phyloP scores from a whole-genome alignment of 768 basidiomycete species.

The Coprinopsis marcescibilis region DNA sequence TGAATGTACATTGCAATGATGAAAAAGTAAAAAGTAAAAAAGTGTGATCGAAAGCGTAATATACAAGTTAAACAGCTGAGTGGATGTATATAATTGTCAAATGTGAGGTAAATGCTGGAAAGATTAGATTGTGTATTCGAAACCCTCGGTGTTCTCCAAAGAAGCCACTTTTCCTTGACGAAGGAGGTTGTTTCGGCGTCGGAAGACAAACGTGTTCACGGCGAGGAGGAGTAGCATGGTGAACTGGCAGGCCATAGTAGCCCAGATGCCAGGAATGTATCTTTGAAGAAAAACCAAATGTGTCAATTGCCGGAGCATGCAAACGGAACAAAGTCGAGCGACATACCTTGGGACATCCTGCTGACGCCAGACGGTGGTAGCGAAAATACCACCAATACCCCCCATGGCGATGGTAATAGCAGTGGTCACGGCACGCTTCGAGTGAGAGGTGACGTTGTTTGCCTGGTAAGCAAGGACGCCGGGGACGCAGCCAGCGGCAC shows the following conservation, averaged over 20 bases:
- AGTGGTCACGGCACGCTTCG: constrained; percentile 34
- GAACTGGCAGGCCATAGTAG: constrained; percentile 30
- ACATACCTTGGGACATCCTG: constrained; percentile 30
- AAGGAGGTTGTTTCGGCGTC: constrained; percentile 23
- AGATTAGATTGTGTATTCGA: constrained; percentile 36
- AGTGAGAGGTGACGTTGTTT: constrained; percentile 31
- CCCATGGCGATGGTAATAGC: constrained; percentile 30
- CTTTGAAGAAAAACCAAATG: too few relatives aligned
- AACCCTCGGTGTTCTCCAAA: constrained; percentile 34
- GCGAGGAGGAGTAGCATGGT: constrained; percentile 24
- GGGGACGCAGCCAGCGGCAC: constrained; percentile 30
- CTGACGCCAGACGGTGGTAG: constrained; percentile 31
- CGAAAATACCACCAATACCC: constrained; percentile 35
- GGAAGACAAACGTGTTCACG: constrained; percentile 23
- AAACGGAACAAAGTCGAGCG: constrained; percentile 12
- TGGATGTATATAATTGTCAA: too few relatives aligned
- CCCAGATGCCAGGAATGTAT: constrained; percentile 29
- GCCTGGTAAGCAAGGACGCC: constrained; percentile 33
- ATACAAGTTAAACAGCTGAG: too few relatives aligned
- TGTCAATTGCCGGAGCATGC: neutral
- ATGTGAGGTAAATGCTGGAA: neutral
- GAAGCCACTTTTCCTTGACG: constrained; percentile 26
- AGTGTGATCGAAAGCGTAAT: too few relatives aligned
- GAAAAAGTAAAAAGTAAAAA: too few relatives aligned
- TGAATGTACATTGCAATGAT: too few relatives aligned